Percentiles rank a stretch among this genome's conserved stretches.
Evolutionary conservation across 1,139 yeast genomes (phyloP).

Genomic region (Nakaseomyces sp.): DNA sequence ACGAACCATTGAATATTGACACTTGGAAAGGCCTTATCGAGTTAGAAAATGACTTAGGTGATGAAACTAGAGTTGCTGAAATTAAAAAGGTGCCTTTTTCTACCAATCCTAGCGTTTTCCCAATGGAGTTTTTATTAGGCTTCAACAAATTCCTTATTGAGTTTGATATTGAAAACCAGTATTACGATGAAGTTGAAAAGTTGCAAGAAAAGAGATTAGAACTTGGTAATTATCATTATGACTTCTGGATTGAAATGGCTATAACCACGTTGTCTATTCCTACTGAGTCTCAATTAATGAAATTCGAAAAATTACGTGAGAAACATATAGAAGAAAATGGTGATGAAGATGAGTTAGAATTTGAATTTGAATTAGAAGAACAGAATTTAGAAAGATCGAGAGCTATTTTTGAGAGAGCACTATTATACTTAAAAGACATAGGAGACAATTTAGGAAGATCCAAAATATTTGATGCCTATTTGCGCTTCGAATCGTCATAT

Average conservation of each 20-base stretch:
- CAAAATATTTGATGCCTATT: conserved; percentile 53
- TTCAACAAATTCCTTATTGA: conserved; percentile 33
- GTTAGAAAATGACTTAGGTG: conserved; percentile 64
- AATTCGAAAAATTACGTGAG: conserved; percentile 24
- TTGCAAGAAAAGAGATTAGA: conserved; percentile 41
- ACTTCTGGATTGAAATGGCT: conserved; percentile 61
- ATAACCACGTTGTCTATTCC: conserved; percentile 66
- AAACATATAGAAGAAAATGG: conserved; percentile 31
- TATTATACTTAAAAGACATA: conserved; percentile 36
- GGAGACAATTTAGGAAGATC: conserved; percentile 41
- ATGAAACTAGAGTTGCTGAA: conserved; percentile 55
- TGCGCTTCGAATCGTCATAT: conserved; percentile 53
- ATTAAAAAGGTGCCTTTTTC: conserved; percentile 39
- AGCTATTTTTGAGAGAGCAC: conserved; percentile 47
- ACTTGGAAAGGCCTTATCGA: conserved; percentile 56
- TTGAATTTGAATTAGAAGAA: conserved; percentile 42
- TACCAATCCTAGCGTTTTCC: conserved; percentile 33
- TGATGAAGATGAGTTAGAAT: conserved; percentile 41
- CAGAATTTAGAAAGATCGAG: conserved; percentile 48
- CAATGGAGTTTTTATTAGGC: conserved; percentile 13
- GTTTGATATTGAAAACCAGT: conserved; percentile 50
- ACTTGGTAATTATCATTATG: conserved; percentile 32
- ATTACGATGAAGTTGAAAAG: conserved; percentile 49
- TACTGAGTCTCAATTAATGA: conserved; percentile 40
- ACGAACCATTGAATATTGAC: conserved; percentile 37